These are phyloP conservation scores for Ophiocordyceps camponoti-leonardi DNA, from an alignment of 2,329 filamentous ascomycete species.

Conservation along the genomic window DNA sequence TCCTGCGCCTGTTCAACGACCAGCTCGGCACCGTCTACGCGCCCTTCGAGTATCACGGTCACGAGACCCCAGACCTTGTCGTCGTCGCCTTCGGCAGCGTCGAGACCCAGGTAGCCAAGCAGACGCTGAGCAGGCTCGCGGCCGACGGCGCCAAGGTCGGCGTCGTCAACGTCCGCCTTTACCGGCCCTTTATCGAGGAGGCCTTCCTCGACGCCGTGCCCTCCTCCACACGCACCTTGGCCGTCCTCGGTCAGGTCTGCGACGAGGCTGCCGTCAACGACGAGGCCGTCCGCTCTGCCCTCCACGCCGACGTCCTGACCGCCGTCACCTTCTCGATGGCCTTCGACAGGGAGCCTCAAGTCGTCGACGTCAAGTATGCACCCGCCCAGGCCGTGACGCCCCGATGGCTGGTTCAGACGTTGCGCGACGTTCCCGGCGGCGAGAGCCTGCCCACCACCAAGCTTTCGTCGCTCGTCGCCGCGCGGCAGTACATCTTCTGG, in stretches of 20 bases:
- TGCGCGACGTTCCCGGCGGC: constrained; percentile 33
- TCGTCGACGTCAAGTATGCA: constrained; percentile 81
- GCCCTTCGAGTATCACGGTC: constrained; percentile 86
- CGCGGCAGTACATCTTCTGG: constrained; percentile 88
- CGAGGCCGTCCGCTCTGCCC: constrained; percentile 57
- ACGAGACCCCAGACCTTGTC: constrained; percentile 62
- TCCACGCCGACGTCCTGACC: constrained; percentile 85
- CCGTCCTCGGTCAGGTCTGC: constrained; percentile 77
- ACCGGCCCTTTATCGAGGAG: constrained; percentile 89
- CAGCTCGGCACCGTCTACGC: constrained; percentile 89
- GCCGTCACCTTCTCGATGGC: constrained; percentile 63
- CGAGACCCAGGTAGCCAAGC: constrained; percentile 70
- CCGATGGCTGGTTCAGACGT: constrained; percentile 29
- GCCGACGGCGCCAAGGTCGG: constrained; percentile 63
- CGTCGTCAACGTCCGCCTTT: constrained; percentile 80
- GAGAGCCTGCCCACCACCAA: constrained; percentile 30
- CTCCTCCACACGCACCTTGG: constrained; percentile 54
- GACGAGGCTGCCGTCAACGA: constrained; percentile 60
- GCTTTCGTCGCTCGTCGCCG: constrained; percentile 30
- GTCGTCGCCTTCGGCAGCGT: constrained; percentile 86
- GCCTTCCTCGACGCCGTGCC: constrained; percentile 76
- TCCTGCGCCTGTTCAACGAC: constrained; percentile 63
- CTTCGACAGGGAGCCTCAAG: constrained; percentile 42
- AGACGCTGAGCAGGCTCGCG: constrained; percentile 59
- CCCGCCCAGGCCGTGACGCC: constrained; percentile 43